Conservation (phyloP, 139 green algal genomes). For the Pleodorina starrii region DNA sequence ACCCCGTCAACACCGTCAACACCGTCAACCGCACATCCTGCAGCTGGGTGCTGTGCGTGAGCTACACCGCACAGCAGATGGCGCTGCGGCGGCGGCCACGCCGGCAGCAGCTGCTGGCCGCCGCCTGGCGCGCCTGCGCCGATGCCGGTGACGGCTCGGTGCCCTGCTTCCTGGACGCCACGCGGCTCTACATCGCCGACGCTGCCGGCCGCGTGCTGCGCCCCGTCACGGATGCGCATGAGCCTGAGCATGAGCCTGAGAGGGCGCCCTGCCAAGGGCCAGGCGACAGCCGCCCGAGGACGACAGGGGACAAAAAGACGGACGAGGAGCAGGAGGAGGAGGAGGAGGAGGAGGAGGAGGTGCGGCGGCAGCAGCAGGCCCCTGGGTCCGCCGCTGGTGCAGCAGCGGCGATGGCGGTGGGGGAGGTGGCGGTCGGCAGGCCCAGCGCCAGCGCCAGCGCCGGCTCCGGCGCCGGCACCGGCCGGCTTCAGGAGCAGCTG, state of each 20-base stretch:
- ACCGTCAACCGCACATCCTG: too few species aligned
- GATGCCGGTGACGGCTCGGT: conserved; percentile 2
- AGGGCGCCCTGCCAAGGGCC: too few species aligned
- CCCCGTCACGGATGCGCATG: neutral
- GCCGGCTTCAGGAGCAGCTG: neutral
- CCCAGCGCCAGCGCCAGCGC: neutral
- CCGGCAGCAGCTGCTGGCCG: neutral
- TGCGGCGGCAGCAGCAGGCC: neutral
- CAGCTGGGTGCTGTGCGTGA: conserved; percentile 8
- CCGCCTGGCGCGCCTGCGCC: neutral
- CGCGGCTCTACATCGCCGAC: conserved; percentile 18
- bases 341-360: too few species aligned
- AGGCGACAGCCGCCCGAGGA: neutral
- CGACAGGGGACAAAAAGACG: neutral
- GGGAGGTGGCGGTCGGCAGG: too few species aligned
- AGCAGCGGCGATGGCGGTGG: neutral
- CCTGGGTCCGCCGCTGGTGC: neutral
- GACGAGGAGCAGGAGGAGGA: neutral
- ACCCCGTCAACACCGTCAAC: too few species aligned
- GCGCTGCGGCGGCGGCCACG: neutral
- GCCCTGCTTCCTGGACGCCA: neutral
- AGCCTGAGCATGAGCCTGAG: too few species aligned
- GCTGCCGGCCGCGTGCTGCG: neutral
- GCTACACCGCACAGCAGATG: conserved; percentile 9
- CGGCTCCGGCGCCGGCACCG: neutral